Percentiles rank a stretch among this genome's conserved stretches.
phyloP scores from a whole-genome alignment of 495 filamentous ascomycete genomes.

The Hypoxylon rickii region DNA sequence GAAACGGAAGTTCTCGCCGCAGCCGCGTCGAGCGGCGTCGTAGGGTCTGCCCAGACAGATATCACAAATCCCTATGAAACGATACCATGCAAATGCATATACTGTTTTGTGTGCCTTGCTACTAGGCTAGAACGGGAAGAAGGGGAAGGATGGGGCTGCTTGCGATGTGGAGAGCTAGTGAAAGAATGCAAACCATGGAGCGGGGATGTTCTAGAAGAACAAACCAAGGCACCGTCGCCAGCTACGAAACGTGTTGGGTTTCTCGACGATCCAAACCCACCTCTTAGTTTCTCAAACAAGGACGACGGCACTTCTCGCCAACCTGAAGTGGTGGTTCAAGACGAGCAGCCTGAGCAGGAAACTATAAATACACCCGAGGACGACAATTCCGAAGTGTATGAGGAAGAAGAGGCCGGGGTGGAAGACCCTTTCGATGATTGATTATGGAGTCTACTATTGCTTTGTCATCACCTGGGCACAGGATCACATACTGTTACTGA shows the following conservation, averaged over 20 bases:
- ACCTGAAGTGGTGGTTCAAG: slow-evolving; percentile 7
- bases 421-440: slow-evolving; percentile 41
- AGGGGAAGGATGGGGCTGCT: slow-evolving; percentile 93
- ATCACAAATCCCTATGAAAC: slow-evolving; percentile 96
- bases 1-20: slow-evolving; percentile 72
- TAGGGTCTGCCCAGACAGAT: slow-evolving; percentile 90
- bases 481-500: no score
- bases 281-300: slow-evolving; percentile 18
- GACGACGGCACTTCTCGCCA: slow-evolving; percentile 12
- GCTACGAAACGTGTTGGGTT: slow-evolving; percentile 73
- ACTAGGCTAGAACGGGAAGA: slow-evolving; percentile 88
- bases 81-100: slow-evolving; percentile 87
- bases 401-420: slow-evolving; percentile 51
- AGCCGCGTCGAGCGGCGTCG: slow-evolving; percentile 67
- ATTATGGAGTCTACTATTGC: no score
- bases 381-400: slow-evolving; percentile 50
- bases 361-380: slow-evolving; percentile 29
- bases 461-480: no score
- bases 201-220: slow-evolving; percentile 76
- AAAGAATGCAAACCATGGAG: slow-evolving; percentile 93
- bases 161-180: slow-evolving; percentile 83
- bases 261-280: slow-evolving; percentile 55
- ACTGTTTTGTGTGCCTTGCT: slow-evolving; percentile 97
- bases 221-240: slow-evolving; percentile 51
- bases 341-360: slow-evolving; percentile 14